Conservation (phyloP, 805 yeast species). For the Maudiozyma turicensis region DNA sequence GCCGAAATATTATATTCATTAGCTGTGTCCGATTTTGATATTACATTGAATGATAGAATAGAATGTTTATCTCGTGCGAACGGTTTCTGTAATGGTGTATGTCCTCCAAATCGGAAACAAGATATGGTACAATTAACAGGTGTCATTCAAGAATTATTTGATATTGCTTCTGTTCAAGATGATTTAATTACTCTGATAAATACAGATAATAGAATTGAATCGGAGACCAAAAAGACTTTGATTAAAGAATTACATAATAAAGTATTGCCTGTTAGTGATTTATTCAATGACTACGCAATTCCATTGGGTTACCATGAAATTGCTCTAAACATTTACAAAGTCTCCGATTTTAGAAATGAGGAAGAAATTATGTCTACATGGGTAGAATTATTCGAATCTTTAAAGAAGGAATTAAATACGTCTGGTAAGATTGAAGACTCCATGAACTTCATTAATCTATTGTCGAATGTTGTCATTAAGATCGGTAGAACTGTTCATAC, state of each 20-base stretch:
- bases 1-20: slow-evolving; percentile 68
- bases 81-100: slow-evolving; percentile 81
- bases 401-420: slow-evolving; percentile 26
- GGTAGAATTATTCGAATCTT: slow-evolving; percentile 57
- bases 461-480: slow-evolving; percentile 31
- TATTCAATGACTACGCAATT: slow-evolving; percentile 79
- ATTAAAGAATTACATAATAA: slow-evolving; percentile 47
- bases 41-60: slow-evolving; percentile 63
- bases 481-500: slow-evolving; percentile 57
- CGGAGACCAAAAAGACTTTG: slow-evolving; percentile 41
- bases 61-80: slow-evolving; percentile 86
- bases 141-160: slow-evolving; percentile 68
- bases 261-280: slow-evolving; percentile 62
- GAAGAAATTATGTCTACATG: slow-evolving; percentile 79
- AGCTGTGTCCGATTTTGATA: slow-evolving; percentile 62
- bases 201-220: slow-evolving; percentile 38
- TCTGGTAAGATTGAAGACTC: slow-evolving; percentile 25
- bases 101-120: slow-evolving; percentile 69
- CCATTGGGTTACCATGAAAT: slow-evolving; percentile 82
- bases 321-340: slow-evolving; percentile 66
- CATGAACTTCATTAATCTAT: slow-evolving; percentile 28
- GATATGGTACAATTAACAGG: slow-evolving; percentile 62
- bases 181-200: slow-evolving; percentile 39
- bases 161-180: slow-evolving; percentile 75
- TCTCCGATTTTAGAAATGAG: slow-evolving; percentile 74